These are phyloP conservation scores for Tylopilus intermedius DNA, from an alignment of 768 basidiomycete species.

Conservation along the genomic window DNA sequence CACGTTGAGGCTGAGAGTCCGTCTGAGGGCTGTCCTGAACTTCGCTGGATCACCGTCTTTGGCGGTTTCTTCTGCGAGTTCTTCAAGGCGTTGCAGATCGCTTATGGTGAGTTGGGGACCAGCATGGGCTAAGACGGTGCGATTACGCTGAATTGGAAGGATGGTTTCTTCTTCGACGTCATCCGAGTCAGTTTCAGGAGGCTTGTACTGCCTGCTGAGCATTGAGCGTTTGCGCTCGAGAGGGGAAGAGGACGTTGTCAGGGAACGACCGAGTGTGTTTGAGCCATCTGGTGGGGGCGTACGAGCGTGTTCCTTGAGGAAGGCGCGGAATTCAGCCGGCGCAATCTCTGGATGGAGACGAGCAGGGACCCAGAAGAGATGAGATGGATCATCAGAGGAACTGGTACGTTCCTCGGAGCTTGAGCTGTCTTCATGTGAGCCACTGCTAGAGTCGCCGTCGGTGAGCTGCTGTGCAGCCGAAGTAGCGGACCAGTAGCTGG, in stretches of 20 bases:
- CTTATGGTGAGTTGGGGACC: conserved; percentile 87
- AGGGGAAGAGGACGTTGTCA: conserved; percentile 38
- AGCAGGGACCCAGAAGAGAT: conserved; percentile 98
- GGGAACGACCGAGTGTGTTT: conserved; percentile 38
- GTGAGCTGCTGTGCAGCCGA: conserved; percentile 31
- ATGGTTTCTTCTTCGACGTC: conserved; percentile 67
- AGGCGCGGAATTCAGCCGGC: conserved; percentile 90
- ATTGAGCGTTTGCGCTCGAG: conserved; percentile 88
- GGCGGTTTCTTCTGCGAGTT: conserved; percentile 86
- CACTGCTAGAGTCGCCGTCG: conserved; percentile 43
- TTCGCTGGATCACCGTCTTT: conserved; percentile 75
- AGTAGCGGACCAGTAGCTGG: conserved; percentile 45
- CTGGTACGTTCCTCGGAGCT: conserved; percentile 30
- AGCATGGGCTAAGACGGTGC: conserved; percentile 58
- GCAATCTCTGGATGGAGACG: conserved; percentile 96
- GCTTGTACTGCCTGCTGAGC: conserved; percentile 91
- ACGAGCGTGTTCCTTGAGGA: conserved; percentile 89
- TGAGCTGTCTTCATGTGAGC: conserved; percentile 38
- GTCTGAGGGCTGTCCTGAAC: conserved; percentile 71
- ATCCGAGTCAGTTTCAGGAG: conserved; percentile 69
- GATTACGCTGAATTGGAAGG: conserved; percentile 63
- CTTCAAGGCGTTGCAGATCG: conserved; percentile 92
- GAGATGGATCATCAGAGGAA: conserved; percentile 73
- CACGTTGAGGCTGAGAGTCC: conserved; percentile 84
- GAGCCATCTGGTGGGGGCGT: conserved; percentile 48